These are phyloP conservation scores for Xanthoceras sorbifolium DNA, from an alignment of 345 rosid species.

Conservation along the genomic window DNA sequence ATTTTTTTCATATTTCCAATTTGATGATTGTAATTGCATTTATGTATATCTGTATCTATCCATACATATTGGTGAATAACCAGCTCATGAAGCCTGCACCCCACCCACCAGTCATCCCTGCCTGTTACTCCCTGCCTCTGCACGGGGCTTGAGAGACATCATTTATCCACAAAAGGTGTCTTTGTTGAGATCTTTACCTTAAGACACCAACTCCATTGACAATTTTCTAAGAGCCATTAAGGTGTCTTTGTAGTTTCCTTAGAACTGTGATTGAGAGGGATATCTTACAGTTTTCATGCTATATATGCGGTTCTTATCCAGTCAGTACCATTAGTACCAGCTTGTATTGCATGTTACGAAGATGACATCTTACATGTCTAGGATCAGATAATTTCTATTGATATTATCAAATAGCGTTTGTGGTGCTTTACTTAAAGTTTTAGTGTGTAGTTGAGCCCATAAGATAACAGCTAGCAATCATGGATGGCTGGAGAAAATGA, in stretches of 20 bases:
- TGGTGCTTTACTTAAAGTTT: background rate
- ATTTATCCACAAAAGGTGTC: background rate
- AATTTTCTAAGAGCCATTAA: background rate
- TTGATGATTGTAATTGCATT: background rate
- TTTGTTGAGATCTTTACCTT: background rate
- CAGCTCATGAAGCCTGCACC: background rate
- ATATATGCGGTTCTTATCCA: no score
- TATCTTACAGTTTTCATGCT: no score
- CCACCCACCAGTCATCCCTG: background rate
- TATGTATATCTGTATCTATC: background rate
- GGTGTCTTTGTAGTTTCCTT: background rate
- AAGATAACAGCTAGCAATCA: background rate
- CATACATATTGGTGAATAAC: background rate
- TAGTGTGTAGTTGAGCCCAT: background rate
- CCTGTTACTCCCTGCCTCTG: background rate
- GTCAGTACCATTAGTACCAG: no score
- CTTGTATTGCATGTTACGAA: no score
- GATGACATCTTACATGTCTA: no score
- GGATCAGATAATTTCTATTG: no score
- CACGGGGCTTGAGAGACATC: background rate
- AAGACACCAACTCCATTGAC: background rate
- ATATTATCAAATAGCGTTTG: background rate
- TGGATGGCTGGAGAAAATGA: conserved; percentile 16
- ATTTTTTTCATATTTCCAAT: background rate
- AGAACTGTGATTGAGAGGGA: no score